Evolutionary conservation across 73 alveolate genomes (phyloP).

Genomic region (Symbiodinium pilosum): DNA sequence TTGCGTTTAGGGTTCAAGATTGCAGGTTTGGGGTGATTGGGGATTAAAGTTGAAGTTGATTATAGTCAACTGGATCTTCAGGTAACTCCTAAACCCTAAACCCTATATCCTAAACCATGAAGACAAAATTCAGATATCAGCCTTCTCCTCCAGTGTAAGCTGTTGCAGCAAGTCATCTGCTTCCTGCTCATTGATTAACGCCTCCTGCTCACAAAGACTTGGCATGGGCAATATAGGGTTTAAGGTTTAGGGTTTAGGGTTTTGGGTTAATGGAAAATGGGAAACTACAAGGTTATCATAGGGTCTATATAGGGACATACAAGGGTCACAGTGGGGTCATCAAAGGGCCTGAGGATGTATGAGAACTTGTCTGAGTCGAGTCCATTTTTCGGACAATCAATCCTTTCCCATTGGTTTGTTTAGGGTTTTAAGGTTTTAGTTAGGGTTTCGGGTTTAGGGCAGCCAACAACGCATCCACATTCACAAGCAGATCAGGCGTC

Average conservation of each 20-base stretch:
- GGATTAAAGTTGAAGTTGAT: not conserved
- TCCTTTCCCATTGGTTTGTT: not conserved
- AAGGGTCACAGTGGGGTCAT: no score
- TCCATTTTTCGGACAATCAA: no score
- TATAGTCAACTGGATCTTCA: no score
- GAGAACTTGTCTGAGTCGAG: no score
- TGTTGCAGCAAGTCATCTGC: conserved; percentile 37
- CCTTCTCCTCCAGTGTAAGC: conserved; percentile 88
- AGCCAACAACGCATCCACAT: no score
- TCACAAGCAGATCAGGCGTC: no score
- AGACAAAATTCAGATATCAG: not conserved
- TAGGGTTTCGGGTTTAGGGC: no score
- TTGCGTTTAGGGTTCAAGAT: not conserved
- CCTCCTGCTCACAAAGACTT: conserved; percentile 8
- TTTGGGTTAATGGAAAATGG: not conserved
- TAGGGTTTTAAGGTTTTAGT: not conserved
- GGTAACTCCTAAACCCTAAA: not conserved
- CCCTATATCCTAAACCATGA: not conserved
- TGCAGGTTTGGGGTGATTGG: not conserved
- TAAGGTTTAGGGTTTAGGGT: not conserved
- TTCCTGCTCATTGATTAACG: conserved; percentile 40
- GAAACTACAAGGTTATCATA: no score
- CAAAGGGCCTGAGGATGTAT: no score
- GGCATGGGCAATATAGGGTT: not conserved
- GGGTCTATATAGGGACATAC: no score